A percentile compares a stretch with the other conserved stretches of the same genome.
These are phyloP conservation scores for Salix brachista DNA, from an alignment of 345 rosid species.

Conservation along the genomic window DNA sequence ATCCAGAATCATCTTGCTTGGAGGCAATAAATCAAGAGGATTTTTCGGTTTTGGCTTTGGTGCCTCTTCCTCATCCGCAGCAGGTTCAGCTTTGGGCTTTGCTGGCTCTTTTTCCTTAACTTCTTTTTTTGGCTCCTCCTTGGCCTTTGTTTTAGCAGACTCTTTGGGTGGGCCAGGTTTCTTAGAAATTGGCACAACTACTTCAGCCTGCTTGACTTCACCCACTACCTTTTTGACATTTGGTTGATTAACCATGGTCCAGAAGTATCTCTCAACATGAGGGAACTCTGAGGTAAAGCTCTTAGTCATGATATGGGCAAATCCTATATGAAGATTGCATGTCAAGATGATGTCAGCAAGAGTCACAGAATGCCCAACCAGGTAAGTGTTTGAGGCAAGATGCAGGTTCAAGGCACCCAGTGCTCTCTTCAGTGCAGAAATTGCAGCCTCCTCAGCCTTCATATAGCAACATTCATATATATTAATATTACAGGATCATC, in stretches of 20 bases:
- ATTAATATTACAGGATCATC: background rate
- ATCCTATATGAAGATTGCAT: conserved; percentile 68
- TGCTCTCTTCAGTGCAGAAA: conserved; percentile 72
- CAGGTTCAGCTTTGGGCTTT: conserved; percentile 56
- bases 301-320: conserved; percentile 53
- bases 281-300: conserved; percentile 84
- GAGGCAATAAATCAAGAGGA: conserved; percentile 89
- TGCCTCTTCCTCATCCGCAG: conserved; percentile 36
- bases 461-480: background rate
- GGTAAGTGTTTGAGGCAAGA: conserved; percentile 71
- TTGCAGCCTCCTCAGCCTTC: conserved; percentile 78
- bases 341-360: conserved; percentile 77
- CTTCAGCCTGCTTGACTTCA: conserved; percentile 73
- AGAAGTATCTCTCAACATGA: conserved; percentile 94
- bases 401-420: conserved; percentile 68
- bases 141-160: conserved; percentile 60
- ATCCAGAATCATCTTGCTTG: conserved; percentile 88
- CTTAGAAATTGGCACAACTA: conserved; percentile 57
- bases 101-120: conserved; percentile 63
- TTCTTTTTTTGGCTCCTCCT: conserved; percentile 66
- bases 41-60: conserved; percentile 69
- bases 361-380: conserved; percentile 86
- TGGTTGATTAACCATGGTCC: conserved; percentile 95
- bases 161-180: conserved; percentile 60
- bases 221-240: conserved; percentile 76